Base-by-base conservation (phyloP, 2,329 filamentous ascomycete species). In the Xylaria arbuscula region DNA sequence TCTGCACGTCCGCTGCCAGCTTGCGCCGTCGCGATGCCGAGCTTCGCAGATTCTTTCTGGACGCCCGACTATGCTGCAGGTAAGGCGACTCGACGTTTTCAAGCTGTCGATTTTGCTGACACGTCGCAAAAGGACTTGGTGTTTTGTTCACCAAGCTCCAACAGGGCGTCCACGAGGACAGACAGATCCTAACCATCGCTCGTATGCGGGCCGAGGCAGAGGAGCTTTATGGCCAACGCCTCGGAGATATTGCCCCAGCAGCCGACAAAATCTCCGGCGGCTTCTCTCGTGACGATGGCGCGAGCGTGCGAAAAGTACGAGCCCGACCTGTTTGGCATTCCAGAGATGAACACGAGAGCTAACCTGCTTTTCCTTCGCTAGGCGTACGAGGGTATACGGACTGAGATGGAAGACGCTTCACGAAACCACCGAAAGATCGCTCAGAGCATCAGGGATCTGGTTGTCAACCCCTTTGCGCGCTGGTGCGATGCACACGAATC, bases 11-110 rank as follows among this genome's bases (percentile, higher is more conserved):
- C 56, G 10, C 45, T 48, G 51, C 53, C 32, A 48, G 45, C 19
- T 66, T 70, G 69, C 70, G 70, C 72, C 71, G 70, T 76, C 68
- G 89, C 81, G 79, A 95, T 95, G 92, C 92, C 92, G 75, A 89
- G 93, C 76, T 98, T 99, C 83, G 90, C 94, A 75, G 93, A 95
- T 83, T 97, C 94, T 59, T 98, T 99, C 84, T 99, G 96, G 96
- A 97, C 96, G 70, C 89, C 89, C 79, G 96, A 99, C 87, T 98
- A 98, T 86, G 95, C 95, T 80, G 94, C 93, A 85, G 94, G 92
- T 92, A 83, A 80, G 87, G 78, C 68, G 47, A 62, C 3, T 36
- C 34, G 32, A 28, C 51, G 32, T 17, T 47, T 24, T 51, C 10
- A 55, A 58, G n/a, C 22, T 55, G 50, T 51, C 11, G 3, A n/a